Base-by-base conservation (phyloP, 345 rosid species). In the Limnanthes douglasii region DNA sequence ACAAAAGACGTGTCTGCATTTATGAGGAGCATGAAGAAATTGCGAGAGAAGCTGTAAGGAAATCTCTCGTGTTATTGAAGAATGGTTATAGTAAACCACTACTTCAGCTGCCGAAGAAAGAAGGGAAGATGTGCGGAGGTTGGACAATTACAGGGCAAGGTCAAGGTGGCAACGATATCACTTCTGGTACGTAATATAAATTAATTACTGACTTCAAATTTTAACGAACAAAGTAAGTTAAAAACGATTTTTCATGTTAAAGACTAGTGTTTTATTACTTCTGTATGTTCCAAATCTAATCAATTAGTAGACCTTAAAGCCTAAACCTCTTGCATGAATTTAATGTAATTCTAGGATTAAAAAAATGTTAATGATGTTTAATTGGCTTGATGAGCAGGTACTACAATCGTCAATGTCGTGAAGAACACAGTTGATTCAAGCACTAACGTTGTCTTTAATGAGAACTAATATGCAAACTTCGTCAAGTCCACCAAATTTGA, bases 11-110 rank as follows among this genome's bases (percentile, higher is more conserved):
- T n/a, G n/a, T n/a, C n/a, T n/a, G n/a, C n/a, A n/a, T 31, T 6
- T 10, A 47, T 41, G 65, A 66, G 74, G 57, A 67, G 18, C 79
- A 71, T n/a, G 57, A 71, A 30, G 64, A 67, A 46, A 42, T 71
- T 42, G 79, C 79, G 1, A 64, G 66, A 18, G 74, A 71, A 43
- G 79, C 74, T n/a, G 79, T 64, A 34, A 57, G 71, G 48, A 71
- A 59, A 53, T 71, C 79, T 9, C 69, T 71, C 42, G 74, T 67
- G 43, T 40, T 67, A 48, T 44, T 71, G 20, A 67, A 64, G 66
- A 71, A 71, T 39, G 74, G 74, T 13, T 43, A 43, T 5, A 38
- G 43, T 33, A 10, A 39, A 34, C 72, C 74, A 45, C 27, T 64
- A 61, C 41, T 71, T n/a, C 79, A 71, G 23, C 69, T 71, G 10